A percentile compares a stretch with the other conserved stretches of the same genome.
Evolutionary conservation across 257 asterid genomes (phyloP).

Genomic region (Scutellaria minor): DNA sequence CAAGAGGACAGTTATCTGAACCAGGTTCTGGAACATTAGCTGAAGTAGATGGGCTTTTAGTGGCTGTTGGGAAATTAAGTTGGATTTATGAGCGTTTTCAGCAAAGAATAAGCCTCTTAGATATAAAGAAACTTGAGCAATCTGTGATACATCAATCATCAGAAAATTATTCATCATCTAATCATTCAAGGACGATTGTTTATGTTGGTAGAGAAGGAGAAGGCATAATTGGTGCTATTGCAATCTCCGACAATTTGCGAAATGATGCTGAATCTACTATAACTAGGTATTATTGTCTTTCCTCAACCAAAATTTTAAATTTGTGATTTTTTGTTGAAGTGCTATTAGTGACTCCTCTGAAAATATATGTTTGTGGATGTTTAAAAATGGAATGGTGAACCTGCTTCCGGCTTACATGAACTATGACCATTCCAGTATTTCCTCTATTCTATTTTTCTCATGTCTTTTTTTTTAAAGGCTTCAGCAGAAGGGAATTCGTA

Average conservation of each 20-base stretch:
- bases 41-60: slow-evolving; percentile 90
- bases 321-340: neutral
- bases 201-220: slow-evolving; percentile 96
- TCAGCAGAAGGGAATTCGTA: slow-evolving; percentile 76
- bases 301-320: slow-evolving; percentile 15
- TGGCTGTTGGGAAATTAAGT: slow-evolving; percentile 87
- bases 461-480: slow-evolving; percentile 54
- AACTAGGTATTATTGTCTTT: slow-evolving; percentile 53
- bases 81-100: slow-evolving; percentile 92
- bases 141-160: slow-evolving; percentile 63
- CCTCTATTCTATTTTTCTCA: slow-evolving; percentile 24
- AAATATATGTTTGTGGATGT: neutral
- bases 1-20: slow-evolving; percentile 83
- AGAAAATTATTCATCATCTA: slow-evolving; percentile 55
- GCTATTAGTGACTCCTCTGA: neutral
- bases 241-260: slow-evolving; percentile 82
- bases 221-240: slow-evolving; percentile 91
- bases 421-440: neutral
- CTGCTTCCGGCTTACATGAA: slow-evolving; percentile 30
- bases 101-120: slow-evolving; percentile 53
- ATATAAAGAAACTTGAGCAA: slow-evolving; percentile 69
- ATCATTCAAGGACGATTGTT: slow-evolving; percentile 81
- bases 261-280: slow-evolving; percentile 78
- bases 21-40: slow-evolving; percentile 97
- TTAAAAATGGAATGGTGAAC: slow-evolving; percentile 6